Base-by-base conservation (phyloP, 306 rosid species). In the Potentilla sterilis region DNA sequence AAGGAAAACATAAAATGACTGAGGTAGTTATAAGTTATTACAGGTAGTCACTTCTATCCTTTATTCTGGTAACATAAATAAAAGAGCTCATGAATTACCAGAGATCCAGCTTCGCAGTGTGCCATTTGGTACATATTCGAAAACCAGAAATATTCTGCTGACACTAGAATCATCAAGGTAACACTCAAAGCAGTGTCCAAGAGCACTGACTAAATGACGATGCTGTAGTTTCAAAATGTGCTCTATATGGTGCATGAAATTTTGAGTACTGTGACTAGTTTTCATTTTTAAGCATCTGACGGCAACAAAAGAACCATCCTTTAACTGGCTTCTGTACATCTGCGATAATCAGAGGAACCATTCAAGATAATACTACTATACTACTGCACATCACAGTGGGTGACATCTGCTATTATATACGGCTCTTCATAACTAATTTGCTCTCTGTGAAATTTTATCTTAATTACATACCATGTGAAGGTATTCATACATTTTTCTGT, bases 161-260 rank as follows among this genome's bases (percentile, higher is more conserved):
- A 90, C 93, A 67, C 90, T 92, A 46, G 93, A 89, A 83, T 95
- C 98, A 72, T 95, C 97, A 76, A 95, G 81, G 77, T 91, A 88
- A 70, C 87, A 89, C 86, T 95, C 97, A 16, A 90, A 95, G 91
- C 98, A 90, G 87, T 95, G 97, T 78, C 99, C 99, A 67, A 95
- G 89, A 80, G 90, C 90, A 32, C 97, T 87, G 74, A 89, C 98
- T 82, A 95, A 78, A 82, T 95, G 90, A n/a, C 87, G 88, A 77
- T 95, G 96, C 73, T 98, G 87, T 22, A 95, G 92, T 85, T 95
- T 95, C 14, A 91, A 87, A 76, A 92, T 83, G 73, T 90, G 86
- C 83, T 92, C 97, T 32, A 90, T 77, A 68, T 90, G 90, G 47
- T 75, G 88, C 83, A 86, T 80, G 37, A 89, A 89, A 72, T 77